phyloP scores from a whole-genome alignment of 2,329 filamentous ascomycete genomes.

The Intubia oerlemansii region DNA sequence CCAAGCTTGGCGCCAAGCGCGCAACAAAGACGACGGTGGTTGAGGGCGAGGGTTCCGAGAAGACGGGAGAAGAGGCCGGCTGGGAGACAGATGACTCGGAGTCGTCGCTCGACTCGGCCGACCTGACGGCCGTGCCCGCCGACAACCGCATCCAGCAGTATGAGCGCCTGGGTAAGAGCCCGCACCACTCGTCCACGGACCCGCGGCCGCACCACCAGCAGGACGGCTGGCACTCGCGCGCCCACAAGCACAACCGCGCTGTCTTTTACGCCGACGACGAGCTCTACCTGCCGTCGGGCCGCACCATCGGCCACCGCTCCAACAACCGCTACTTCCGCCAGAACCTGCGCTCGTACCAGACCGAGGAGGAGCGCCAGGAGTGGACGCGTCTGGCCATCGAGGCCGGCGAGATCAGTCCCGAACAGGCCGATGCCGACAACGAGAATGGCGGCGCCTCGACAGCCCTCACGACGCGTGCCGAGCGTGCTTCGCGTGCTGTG shows the following conservation, averaged over 20 bases:
- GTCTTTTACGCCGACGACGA: constrained; percentile 88
- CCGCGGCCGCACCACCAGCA: constrained; percentile 50
- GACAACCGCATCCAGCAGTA: constrained; percentile 51
- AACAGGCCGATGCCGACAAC: no score
- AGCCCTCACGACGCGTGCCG: no score
- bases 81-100: constrained; percentile 91
- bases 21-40: constrained; percentile 24
- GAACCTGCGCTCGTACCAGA: constrained; percentile 71
- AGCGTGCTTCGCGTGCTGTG: no score
- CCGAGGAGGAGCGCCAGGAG: constrained; percentile 37
- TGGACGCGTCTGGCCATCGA: constrained; percentile 7
- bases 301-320: constrained; percentile 75
- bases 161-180: constrained; percentile 48
- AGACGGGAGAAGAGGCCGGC: constrained; percentile 41
- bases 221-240: constrained; percentile 66
- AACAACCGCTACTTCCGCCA: constrained; percentile 78
- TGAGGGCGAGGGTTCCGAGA: constrained; percentile 15
- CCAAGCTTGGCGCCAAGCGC: constrained; percentile 47
- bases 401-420: constrained; percentile 3
- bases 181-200: constrained; percentile 54
- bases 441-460: no score
- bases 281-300: constrained; percentile 76
- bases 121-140: constrained; percentile 59
- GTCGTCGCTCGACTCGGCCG: constrained; percentile 74
- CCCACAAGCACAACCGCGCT: constrained; percentile 51